Evolutionary conservation across 2,329 filamentous ascomycete species (phyloP).

Genomic region (Gaeumannomyces sp.): DNA sequence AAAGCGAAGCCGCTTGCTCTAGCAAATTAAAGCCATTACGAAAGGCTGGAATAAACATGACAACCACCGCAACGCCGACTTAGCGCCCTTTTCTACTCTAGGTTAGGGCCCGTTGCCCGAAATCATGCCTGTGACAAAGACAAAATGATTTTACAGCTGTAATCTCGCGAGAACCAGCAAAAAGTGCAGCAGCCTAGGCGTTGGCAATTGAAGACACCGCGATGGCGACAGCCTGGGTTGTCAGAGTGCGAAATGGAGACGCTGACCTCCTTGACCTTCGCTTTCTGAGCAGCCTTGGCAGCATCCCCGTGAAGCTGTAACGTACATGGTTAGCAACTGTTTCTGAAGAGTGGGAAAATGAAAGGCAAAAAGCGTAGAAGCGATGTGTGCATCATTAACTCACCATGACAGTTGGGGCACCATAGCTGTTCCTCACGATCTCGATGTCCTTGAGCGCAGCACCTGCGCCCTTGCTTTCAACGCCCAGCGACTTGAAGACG

Average conservation of each 20-base stretch:
- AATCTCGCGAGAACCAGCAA: not conserved
- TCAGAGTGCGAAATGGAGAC: slow-evolving; percentile 97
- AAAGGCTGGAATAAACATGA: not conserved
- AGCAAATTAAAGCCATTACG: not conserved
- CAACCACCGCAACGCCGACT: not conserved
- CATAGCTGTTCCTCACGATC: slow-evolving; percentile 72
- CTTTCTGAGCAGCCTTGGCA: slow-evolving; percentile 73
- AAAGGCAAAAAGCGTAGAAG: not conserved
- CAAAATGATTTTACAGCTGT: not conserved
- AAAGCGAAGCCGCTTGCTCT: not conserved
- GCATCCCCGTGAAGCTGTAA: slow-evolving; percentile 78
- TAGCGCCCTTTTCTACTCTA: not conserved
- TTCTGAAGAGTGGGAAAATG: not conserved
- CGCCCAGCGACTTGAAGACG: slow-evolving; percentile 94
- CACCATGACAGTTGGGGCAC: slow-evolving; percentile 80
- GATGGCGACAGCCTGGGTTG: slow-evolving; percentile 86
- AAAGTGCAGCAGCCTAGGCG: not conserved
- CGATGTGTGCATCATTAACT: slow-evolving; percentile 29
- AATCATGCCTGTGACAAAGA: not conserved
- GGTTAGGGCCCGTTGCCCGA: too few relatives aligned
- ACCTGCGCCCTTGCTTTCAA: slow-evolving; percentile 79
- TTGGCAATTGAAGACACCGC: slow-evolving; percentile 58
- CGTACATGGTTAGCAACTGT: not conserved
- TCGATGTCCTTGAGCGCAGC: slow-evolving; percentile 93
- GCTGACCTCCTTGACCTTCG: slow-evolving; percentile 79